Base-by-base conservation (phyloP, 768 basidiomycete species). In the Naganishia onofrii region DNA sequence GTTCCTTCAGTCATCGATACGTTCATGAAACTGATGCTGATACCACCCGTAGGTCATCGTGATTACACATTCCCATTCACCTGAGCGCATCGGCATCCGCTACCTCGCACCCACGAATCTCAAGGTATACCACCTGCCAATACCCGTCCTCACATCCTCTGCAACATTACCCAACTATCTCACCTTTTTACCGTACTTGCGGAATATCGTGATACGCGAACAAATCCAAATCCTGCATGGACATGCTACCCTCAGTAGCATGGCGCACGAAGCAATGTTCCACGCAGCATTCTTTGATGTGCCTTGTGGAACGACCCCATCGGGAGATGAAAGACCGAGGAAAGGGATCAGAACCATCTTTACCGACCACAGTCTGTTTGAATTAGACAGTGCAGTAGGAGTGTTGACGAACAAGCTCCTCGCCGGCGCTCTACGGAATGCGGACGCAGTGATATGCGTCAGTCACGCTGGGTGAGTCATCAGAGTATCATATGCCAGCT, bases 371-470 rank as follows among this genome's bases (percentile, higher is more conserved):
- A 93, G 91, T 76, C 81, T 99, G 31, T 98, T 98, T 74, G 95
- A 93, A 1, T 93, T 99, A 76, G 94, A 92, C 36, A 94, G 97
- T 77, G 94, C 96, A 19, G 94, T 93, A 0, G 93, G 94, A 74
- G 95, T 99, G 48, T 83, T 97, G 73, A 97, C 96, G 6, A 99
- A 99, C 83, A 99, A 99, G 80, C 85, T 99, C 38, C 83, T 98
- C 48, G 90, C 87, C 13, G 93, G 87, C 4, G 89, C 90, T 1
- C 83, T 99, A 76, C 86, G 88, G 70, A 93, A 95, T 77, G 91
- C 94, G 0, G 95, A 98, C 74, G 92, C 89, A 0, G 92, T 91
- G 0, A 93, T 98, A 29, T 97, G 93, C 74, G 96, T 98, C 57
- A 95, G 93, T 9, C 90, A 98, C 81, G 97, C 94, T 0, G 93